These are phyloP conservation scores for Mycena belliarum DNA, from an alignment of 768 basidiomycete genomes.

Conservation along the genomic window DNA sequence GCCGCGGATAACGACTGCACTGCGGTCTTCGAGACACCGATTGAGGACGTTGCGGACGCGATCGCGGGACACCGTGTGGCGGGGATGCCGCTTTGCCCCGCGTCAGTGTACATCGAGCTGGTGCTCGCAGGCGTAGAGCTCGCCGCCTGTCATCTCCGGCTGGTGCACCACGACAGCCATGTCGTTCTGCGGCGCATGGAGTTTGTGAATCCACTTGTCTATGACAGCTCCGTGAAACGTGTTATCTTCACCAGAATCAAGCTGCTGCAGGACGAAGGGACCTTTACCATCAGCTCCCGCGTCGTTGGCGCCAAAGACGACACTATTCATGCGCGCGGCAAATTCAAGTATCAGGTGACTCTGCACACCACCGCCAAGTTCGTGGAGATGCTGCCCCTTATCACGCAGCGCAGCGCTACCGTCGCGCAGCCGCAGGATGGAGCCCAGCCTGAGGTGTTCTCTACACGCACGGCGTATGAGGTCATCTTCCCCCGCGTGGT, in stretches of 20 bases:
- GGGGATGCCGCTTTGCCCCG: conserved; percentile 59
- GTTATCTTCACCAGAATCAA: conserved; percentile 42
- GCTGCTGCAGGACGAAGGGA: conserved; percentile 37
- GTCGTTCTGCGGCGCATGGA: conserved; percentile 43
- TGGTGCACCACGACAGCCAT: conserved; percentile 31
- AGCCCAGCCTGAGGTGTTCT: conserved; percentile 46
- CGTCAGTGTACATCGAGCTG: conserved; percentile 64
- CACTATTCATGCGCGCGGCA: conserved; percentile 47
- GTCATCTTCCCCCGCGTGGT: conserved; percentile 72
- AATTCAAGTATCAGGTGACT: conserved; percentile 38
- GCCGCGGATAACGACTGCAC: conserved; percentile 33
- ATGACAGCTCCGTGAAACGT: conserved; percentile 32
- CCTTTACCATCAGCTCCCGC: conserved; percentile 50
- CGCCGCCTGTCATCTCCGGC: conserved; percentile 31
- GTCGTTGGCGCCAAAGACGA: conserved; percentile 32
- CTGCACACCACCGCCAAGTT: conserved; percentile 39
- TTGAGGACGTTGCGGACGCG: conserved; percentile 40
- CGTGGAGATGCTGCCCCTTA: conserved; percentile 31
- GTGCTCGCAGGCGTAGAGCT: conserved; percentile 47
- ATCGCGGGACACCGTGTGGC: conserved; percentile 63
- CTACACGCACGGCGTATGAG: conserved; percentile 59
- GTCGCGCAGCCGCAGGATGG: conserved; percentile 28
- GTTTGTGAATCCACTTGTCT: conserved; percentile 59
- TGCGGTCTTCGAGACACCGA: conserved; percentile 57
- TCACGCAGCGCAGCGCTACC: conserved; percentile 35